Conservation (phyloP, 2,329 filamentous ascomycete genomes). For the Cladorrhinum sp. region DNA sequence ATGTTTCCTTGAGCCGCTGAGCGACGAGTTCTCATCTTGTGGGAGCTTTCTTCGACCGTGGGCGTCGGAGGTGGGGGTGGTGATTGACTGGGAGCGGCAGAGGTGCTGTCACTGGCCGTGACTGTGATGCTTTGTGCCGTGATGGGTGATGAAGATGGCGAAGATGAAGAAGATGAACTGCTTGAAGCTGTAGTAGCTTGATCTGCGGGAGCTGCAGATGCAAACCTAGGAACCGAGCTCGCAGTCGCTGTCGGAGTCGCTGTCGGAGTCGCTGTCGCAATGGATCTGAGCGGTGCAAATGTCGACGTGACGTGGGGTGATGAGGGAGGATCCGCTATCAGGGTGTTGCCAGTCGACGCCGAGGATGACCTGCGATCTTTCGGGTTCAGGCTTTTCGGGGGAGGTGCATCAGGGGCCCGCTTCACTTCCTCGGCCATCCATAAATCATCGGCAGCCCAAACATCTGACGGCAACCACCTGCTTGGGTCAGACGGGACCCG, state of each 20-base stretch:
- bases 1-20: background rate
- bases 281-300: background rate
- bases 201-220: no score
- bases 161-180: background rate
- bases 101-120: background rate
- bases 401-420: background rate
- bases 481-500: constrained; percentile 4
- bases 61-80: background rate
- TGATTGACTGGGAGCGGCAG: background rate
- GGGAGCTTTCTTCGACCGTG: background rate
- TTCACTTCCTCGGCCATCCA: background rate
- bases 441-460: background rate
- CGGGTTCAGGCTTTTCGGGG: background rate
- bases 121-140: background rate
- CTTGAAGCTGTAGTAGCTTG: background rate
- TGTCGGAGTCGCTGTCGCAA: no score
- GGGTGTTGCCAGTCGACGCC: background rate
- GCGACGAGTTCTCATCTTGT: background rate
- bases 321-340: background rate
- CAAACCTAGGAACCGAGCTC: no score
- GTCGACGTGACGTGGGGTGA: background rate
- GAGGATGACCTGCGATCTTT: background rate
- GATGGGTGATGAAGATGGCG: no score
- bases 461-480: background rate
- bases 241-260: background rate